A percentile compares a stretch with the other conserved stretches of the same genome.
Evolutionary conservation across 2,329 filamentous ascomycete species (phyloP).

Genomic region (Corinectria fuckeliana): DNA sequence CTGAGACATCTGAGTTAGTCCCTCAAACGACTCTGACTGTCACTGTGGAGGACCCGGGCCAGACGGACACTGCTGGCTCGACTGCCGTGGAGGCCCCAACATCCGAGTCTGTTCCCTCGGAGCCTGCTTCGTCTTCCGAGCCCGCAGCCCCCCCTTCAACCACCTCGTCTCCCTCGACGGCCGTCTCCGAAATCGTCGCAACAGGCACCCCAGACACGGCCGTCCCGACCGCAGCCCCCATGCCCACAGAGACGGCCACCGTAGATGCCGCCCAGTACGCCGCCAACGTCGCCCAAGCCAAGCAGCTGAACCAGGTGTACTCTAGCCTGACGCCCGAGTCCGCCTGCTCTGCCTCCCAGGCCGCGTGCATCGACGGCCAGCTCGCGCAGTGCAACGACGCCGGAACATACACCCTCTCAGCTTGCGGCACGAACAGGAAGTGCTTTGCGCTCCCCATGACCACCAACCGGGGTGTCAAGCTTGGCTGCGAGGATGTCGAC

Average conservation of each 20-base stretch:
- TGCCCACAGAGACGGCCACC: constrained; percentile 47
- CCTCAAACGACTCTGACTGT: constrained; percentile 24
- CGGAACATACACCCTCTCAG: constrained; percentile 51
- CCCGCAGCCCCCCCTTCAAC: constrained; percentile 13
- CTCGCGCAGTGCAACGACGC: constrained; percentile 52
- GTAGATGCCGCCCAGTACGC: constrained; percentile 51
- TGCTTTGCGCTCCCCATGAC: constrained; percentile 64
- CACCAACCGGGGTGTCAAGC: constrained; percentile 52
- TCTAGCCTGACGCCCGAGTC: constrained; percentile 51
- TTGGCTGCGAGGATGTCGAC: constrained; percentile 54
- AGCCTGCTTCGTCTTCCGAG: constrained; percentile 10
- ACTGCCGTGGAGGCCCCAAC: constrained; percentile 14
- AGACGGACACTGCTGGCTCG: constrained; percentile 13
- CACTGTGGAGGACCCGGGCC: constrained; percentile 26
- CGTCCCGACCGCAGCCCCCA: constrained; percentile 51
- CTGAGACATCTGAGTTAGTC: constrained; percentile 5
- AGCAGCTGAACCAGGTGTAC: constrained; percentile 56
- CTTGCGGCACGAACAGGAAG: constrained; percentile 42
- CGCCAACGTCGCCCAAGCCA: constrained; percentile 53
- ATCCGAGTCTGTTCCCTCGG: constrained; percentile 22
- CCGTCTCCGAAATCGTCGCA: constrained; percentile 17
- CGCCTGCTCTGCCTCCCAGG: constrained; percentile 54
- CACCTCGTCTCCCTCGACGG: constrained; percentile 19
- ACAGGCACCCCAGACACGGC: constrained; percentile 41
- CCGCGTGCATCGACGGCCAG: constrained; percentile 60